phyloP scores from a whole-genome alignment of 768 basidiomycete species.

The Botryobasidium botryosum region DNA sequence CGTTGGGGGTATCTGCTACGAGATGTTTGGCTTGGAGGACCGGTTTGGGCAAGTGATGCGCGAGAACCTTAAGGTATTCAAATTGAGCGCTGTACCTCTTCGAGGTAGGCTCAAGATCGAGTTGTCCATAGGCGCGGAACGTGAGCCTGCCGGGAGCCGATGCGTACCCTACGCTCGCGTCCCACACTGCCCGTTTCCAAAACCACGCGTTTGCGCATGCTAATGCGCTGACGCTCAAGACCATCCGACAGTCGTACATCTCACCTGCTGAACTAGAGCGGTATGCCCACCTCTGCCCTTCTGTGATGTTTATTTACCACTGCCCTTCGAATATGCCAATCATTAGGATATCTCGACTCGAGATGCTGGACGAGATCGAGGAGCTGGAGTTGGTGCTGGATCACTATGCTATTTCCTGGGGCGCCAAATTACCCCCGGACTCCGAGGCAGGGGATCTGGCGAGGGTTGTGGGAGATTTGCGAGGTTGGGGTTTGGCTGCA shows the following conservation, averaged over 20 bases:
- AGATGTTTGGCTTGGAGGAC: conserved; percentile 84
- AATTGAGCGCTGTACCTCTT: neutral
- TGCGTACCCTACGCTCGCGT: conserved; percentile 39
- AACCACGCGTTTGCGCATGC: conserved; percentile 37
- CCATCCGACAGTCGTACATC: conserved; percentile 42
- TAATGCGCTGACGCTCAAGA: conserved; percentile 45
- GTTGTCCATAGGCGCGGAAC: conserved; percentile 40
- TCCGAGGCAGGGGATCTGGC: too few species aligned
- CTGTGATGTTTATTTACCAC: neutral
- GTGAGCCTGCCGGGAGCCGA: conserved; percentile 57
- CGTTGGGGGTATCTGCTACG: conserved; percentile 55
- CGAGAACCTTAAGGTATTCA: conserved; percentile 56
- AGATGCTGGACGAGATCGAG: conserved; percentile 87
- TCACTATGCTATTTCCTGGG: conserved; percentile 87
- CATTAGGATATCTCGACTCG: conserved; percentile 55
- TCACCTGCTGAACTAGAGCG: conserved; percentile 35
- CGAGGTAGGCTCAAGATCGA: conserved; percentile 1
- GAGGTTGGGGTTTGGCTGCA: neutral
- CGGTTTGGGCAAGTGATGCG: conserved; percentile 88
- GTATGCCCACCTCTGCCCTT: conserved; percentile 22
- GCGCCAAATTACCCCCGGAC: conserved; percentile 10
- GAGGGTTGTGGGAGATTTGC: neutral
- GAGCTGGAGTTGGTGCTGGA: conserved; percentile 78
- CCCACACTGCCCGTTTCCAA: conserved; percentile 43
- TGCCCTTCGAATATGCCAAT: neutral